Base-by-base conservation (phyloP, 2,329 filamentous ascomycete genomes). In the Nigrospora sphaerica region DNA sequence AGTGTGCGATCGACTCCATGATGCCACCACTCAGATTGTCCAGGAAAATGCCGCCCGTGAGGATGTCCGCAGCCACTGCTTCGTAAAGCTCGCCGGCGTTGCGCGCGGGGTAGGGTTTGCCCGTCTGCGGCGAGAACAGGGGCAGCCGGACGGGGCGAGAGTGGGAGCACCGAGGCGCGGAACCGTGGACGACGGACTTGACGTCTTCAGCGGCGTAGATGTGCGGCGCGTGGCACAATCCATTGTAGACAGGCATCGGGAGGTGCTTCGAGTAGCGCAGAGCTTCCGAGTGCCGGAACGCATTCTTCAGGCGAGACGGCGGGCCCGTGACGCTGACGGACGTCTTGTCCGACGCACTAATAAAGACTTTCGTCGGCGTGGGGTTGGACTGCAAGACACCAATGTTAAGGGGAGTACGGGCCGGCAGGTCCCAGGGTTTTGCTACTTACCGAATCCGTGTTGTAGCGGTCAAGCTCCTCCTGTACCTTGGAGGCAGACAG, bases 221-320 rank as follows among this genome's bases (percentile, higher is more conserved):
- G 16, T 39, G 36, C 17, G 36, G 11, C 36, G 36, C 36, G 16
- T 39, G 36, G 36, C 36, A 39, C 36, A 39, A 17, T 11, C 36
- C 36, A 12, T 17, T 17, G 36, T 39, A 39, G 9, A 39, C 36
- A 17, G 36, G 36, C 10, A 39, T 11, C 16, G 36, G 11, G 5
- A 66, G 46, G 17, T 37, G 55, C 31, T 60, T 64, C 19, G 50
- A 44, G 44, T 63, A 55, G 2, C 61, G 60, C 10, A 39, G 16
- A 17, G 10, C 10, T 17, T 39, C 36, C 9, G 36, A 39, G 11
- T 12, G 11, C 36, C 36, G 10, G 36, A 39, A 39, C 10, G 16
- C 11, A 16, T 39, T 11, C 10, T 17, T 39, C 36, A 39, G 36
- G 36, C 36, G 36, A 39, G 36, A 11, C 17, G 36, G 36, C 11